Percentiles rank a stretch among this genome's conserved stretches.
These are phyloP conservation scores for Exophiala sideris DNA, from an alignment of 2,329 filamentous ascomycete genomes.

Conservation along the genomic window DNA sequence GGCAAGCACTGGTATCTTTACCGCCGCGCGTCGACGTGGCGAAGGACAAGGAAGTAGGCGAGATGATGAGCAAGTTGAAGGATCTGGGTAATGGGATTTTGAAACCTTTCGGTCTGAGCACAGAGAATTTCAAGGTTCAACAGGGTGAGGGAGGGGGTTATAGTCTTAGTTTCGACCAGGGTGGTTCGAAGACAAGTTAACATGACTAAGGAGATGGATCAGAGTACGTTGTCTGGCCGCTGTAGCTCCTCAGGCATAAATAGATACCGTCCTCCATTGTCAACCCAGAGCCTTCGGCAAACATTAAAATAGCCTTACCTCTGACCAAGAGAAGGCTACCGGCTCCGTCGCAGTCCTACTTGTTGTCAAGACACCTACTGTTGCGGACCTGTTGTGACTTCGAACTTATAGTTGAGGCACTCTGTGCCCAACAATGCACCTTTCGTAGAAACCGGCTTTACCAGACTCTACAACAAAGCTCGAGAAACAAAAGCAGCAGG, in stretches of 20 bases:
- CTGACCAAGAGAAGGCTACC: no score
- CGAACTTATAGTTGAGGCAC: no score
- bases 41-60: conserved; percentile 81
- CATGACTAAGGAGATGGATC: no score
- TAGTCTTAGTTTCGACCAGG: conserved; percentile 74
- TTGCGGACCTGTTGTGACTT: no score
- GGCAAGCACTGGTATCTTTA: conserved; percentile 62
- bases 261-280: background rate
- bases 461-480: background rate
- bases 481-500: background rate
- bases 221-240: background rate
- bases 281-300: no score
- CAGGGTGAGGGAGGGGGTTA: conserved; percentile 90
- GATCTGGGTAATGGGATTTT: conserved; percentile 86
- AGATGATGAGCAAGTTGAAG: conserved; percentile 98
- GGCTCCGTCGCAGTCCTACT: no score
- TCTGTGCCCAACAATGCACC: no score
- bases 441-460: no score
- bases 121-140: conserved; percentile 90
- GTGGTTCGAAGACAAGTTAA: conserved; percentile 4
- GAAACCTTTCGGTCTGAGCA: conserved; percentile 89
- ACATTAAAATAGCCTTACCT: no score
- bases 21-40: conserved; percentile 70
- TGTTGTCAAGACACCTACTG: no score
- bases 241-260: background rate